Evolutionary conservation across 805 yeast species (phyloP).

Genomic region (Huiozyma sinensis): DNA sequence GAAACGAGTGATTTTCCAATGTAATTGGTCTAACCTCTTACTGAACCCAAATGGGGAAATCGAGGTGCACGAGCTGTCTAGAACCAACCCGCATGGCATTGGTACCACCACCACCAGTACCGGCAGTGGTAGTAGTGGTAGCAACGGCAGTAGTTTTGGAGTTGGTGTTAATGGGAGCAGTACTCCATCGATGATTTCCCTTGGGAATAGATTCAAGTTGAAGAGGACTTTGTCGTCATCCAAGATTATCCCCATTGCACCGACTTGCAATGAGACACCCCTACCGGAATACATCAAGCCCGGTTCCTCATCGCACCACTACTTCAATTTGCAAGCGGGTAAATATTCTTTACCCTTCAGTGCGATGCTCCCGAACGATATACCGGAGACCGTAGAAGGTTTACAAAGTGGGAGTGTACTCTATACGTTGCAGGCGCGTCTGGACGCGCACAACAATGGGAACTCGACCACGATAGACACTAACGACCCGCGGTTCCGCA

Average conservation of each 20-base stretch:
- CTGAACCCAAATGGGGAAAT: slow-evolving; percentile 24
- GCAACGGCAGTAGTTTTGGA: neutral
- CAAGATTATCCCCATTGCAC: neutral
- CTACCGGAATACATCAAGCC: neutral
- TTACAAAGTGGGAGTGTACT: slow-evolving; percentile 65
- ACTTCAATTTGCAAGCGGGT: slow-evolving; percentile 46
- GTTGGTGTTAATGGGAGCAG: neutral
- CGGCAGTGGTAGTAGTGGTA: neutral
- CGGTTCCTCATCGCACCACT: slow-evolving; percentile 2
- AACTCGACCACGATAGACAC: neutral
- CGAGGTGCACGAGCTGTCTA: neutral
- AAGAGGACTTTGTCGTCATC: neutral
- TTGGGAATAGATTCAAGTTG: slow-evolving; percentile 1
- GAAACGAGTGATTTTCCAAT: slow-evolving; percentile 55
- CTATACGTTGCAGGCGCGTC: slow-evolving; percentile 62
- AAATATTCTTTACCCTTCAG: slow-evolving; percentile 83
- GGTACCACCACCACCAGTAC: neutral
- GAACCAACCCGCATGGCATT: too few relatives aligned
- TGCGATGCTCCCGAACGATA: slow-evolving; percentile 67
- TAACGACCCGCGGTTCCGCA: slow-evolving; percentile 3
- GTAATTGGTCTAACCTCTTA: slow-evolving; percentile 56
- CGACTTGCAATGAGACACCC: slow-evolving; percentile 22
- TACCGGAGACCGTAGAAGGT: slow-evolving; percentile 85
- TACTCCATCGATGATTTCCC: neutral
- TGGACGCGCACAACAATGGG: slow-evolving; percentile 34